Conservation (phyloP, 2,329 filamentous ascomycete genomes). For the Rhynchosporium agropyri region DNA sequence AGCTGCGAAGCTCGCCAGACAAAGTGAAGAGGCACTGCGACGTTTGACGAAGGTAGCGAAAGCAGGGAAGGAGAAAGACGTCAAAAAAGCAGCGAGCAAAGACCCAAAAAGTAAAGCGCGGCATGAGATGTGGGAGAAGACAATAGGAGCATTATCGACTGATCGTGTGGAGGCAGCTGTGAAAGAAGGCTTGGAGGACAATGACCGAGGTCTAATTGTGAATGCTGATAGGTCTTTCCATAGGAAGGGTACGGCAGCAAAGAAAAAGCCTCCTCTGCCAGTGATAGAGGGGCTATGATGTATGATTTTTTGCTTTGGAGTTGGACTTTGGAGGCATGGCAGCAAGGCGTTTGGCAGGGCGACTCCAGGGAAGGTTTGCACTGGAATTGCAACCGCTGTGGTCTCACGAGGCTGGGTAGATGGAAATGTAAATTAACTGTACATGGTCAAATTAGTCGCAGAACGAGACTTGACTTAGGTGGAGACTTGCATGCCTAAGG, state of each 20-base stretch:
- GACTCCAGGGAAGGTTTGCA: neutral
- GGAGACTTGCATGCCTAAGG: neutral
- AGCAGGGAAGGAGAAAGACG: conserved; percentile 65
- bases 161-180: conserved; percentile 28
- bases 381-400: neutral
- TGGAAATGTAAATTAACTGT: conserved; percentile 9
- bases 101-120: conserved; percentile 56
- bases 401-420: neutral
- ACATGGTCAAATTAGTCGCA: neutral
- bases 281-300: conserved; percentile 10
- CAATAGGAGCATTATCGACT: conserved; percentile 56
- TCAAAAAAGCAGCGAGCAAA: conserved; percentile 54
- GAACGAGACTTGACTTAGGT: neutral
- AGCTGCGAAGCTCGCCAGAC: conserved; percentile 60
- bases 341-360: conserved; percentile 29
- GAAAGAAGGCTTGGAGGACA: conserved; percentile 44
- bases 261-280: conserved; percentile 29
- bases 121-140: conserved; percentile 62
- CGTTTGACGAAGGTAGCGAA: conserved; percentile 63
- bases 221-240: conserved; percentile 57
- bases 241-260: conserved; percentile 46
- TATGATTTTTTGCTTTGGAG: conserved; percentile 9
- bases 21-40: conserved; percentile 63
- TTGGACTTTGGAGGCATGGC: conserved; percentile 24
- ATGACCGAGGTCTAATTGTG: conserved; percentile 68